Evolutionary conservation across 2,329 filamentous ascomycete species (phyloP).

Genomic region (Ceratocystis alfenasii): DNA sequence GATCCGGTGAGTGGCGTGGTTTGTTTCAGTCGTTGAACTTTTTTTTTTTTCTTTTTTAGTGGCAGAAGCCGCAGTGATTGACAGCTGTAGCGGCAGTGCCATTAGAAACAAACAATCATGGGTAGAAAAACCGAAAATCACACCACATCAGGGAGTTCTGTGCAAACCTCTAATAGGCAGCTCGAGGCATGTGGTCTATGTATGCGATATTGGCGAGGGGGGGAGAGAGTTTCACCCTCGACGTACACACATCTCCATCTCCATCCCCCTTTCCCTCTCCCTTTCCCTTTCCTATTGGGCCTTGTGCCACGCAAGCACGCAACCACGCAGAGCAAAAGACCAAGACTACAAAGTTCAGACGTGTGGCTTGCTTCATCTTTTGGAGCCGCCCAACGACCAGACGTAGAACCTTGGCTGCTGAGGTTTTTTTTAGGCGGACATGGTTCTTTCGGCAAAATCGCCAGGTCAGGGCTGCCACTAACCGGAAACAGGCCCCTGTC

Average conservation of each 20-base stretch:
- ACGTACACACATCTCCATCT: background rate
- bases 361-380: constrained; percentile 1
- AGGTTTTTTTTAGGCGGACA: background rate
- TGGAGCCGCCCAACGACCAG: background rate
- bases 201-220: background rate
- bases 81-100: background rate
- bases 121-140: background rate
- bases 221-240: background rate
- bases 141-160: background rate
- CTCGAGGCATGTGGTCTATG: background rate
- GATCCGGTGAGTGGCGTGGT: background rate
- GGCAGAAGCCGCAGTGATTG: background rate
- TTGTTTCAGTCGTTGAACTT: too few species aligned
- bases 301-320: background rate
- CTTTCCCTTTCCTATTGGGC: background rate
- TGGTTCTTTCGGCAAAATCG: background rate
- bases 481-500: background rate
- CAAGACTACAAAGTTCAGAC: background rate
- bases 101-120: background rate
- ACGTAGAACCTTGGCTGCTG: too few species aligned
- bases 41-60: background rate
- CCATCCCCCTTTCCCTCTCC: background rate
- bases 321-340: background rate
- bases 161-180: background rate
- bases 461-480: background rate